These are phyloP conservation scores for Penicillium sp. DNA, from an alignment of 2,329 filamentous ascomycete species.

Conservation along the genomic window DNA sequence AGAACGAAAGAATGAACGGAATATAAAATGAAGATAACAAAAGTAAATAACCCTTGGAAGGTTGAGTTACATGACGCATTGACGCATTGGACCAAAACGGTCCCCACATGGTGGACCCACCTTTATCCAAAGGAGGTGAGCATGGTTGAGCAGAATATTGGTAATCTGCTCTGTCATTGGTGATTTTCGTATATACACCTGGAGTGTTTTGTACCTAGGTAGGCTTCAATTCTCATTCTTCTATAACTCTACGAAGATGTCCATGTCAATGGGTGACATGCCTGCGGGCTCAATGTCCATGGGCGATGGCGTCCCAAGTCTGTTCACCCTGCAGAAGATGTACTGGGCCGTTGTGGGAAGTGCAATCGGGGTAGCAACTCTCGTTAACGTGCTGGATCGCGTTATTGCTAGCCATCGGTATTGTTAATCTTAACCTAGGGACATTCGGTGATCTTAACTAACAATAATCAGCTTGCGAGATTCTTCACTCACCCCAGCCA, in stretches of 20 bases:
- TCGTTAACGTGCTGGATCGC: conserved; percentile 47
- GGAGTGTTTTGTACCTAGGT: neutral
- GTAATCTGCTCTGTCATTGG: conserved; percentile 1
- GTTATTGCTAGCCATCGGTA: conserved; percentile 52
- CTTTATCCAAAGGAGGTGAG: neutral
- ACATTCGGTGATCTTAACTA: neutral
- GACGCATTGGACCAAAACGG: neutral
- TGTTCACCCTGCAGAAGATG: conserved; percentile 50
- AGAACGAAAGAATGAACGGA: too few relatives aligned
- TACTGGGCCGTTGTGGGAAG: conserved; percentile 53
- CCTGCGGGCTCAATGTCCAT: conserved; percentile 43
- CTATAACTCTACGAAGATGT: conserved; percentile 13
- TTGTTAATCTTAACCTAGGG: conserved; percentile 4
- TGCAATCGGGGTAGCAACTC: conserved; percentile 34
- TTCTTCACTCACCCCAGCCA: conserved; percentile 47
- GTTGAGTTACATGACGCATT: neutral
- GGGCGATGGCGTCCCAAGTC: conserved; percentile 44
- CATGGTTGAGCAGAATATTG: conserved; percentile 8
- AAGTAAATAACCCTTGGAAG: neutral
- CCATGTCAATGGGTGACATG: conserved; percentile 28
- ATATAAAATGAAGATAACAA: neutral
- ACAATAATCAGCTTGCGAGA: conserved; percentile 44
- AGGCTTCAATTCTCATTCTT: neutral
- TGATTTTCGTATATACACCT: neutral
- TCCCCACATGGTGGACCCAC: conserved; percentile 1